Conservation (phyloP, 306 rosid genomes). For the Cicer cuneatum region DNA sequence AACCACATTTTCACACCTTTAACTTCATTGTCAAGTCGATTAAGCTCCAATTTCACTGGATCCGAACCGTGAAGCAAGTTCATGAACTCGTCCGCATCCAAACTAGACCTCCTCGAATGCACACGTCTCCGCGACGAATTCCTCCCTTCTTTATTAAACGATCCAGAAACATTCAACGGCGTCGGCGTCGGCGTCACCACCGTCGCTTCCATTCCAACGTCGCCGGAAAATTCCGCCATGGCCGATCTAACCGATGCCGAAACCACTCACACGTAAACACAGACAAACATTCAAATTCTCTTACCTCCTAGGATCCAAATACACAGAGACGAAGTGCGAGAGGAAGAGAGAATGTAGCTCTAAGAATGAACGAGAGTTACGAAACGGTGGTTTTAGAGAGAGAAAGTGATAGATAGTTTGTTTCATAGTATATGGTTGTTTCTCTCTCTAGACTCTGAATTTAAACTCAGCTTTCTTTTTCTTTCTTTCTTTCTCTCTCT, state of each 20-base stretch:
- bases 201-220: conserved; percentile 50
- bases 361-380: conserved; percentile 23
- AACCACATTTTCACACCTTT: conserved; percentile 88
- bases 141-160: conserved; percentile 91
- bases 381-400: conserved; percentile 47
- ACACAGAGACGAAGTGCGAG: conserved; percentile 19
- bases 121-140: conserved; percentile 76
- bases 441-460: conserved; percentile 65
- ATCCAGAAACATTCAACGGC: conserved; percentile 77
- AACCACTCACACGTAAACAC: conserved; percentile 9
- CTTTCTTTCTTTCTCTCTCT: neutral
- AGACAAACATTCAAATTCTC: conserved; percentile 65
- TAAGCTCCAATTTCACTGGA: conserved; percentile 99
- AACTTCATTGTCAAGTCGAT: conserved; percentile 98
- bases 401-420: conserved; percentile 42
- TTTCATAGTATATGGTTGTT: conserved; percentile 48
- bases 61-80: conserved; percentile 97
- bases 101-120: conserved; percentile 74
- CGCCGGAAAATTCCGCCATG: conserved; percentile 87
- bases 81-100: conserved; percentile 93
- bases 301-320: conserved; percentile 55
- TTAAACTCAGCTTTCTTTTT: conserved; percentile 53
- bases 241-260: conserved; percentile 67
- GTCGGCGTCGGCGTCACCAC: conserved; percentile 52
- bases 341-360: conserved; percentile 39